Evolutionary conservation across 2,329 filamentous ascomycete genomes (phyloP).

Genomic region (Ophiostoma himal-ulmi): DNA sequence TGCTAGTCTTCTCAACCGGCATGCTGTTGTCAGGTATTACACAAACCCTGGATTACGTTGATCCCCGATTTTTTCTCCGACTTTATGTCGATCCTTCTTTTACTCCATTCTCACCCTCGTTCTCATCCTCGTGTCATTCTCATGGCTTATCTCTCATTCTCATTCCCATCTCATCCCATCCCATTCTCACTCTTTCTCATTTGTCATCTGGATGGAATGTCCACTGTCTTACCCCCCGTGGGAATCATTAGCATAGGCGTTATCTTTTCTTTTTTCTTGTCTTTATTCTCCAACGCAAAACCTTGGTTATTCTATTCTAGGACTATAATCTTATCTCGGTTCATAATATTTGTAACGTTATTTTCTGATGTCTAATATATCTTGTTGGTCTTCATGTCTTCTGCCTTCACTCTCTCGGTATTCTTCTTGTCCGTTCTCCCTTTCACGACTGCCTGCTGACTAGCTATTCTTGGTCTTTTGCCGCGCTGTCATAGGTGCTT

Average conservation of each 20-base stretch:
- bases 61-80: background rate
- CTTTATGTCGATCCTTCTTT: background rate
- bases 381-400: background rate
- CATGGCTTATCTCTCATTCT: background rate
- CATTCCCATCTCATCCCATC: background rate
- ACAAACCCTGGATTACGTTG: background rate
- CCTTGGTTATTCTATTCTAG: background rate
- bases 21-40: constrained; percentile 1
- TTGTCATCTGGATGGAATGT: background rate
- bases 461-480: background rate
- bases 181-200: background rate
- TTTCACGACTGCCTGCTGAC: background rate
- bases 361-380: background rate
- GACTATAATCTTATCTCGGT: background rate
- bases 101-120: background rate
- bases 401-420: background rate
- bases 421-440: background rate
- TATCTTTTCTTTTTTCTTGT: background rate
- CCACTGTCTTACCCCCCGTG: background rate
- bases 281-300: background rate
- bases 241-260: constrained; percentile 8
- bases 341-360: background rate
- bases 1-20: background rate
- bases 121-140: background rate
- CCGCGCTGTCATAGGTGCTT: background rate